phyloP scores from a whole-genome alignment of 768 basidiomycete species.

The Tremella fuciformis region DNA sequence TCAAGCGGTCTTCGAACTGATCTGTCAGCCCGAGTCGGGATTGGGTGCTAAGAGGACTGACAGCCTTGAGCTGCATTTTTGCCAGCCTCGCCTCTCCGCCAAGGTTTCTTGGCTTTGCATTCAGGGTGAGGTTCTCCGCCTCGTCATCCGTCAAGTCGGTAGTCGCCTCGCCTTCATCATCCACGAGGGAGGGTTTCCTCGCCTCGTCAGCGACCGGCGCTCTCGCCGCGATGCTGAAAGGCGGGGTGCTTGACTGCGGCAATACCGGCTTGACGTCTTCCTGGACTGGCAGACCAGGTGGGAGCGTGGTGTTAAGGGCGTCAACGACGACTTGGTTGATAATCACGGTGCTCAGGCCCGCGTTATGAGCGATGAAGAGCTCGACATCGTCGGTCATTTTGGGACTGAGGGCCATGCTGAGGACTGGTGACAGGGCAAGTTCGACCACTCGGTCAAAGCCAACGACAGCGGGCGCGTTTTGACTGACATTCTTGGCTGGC shows the following conservation, averaged over 20 bases:
- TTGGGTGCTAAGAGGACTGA: too few species aligned
- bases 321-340: slow-evolving; percentile 11
- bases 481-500: slow-evolving; percentile 22
- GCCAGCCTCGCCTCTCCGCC: not conserved
- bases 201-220: too few species aligned
- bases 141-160: not conserved
- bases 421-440: slow-evolving; percentile 29
- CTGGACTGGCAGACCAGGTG: too few species aligned
- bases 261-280: not conserved
- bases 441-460: slow-evolving; percentile 28
- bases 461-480: not conserved
- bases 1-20: slow-evolving; percentile 37
- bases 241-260: not conserved
- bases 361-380: slow-evolving; percentile 30
- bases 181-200: too few species aligned
- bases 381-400: slow-evolving; percentile 23
- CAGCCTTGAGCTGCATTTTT: not conserved
- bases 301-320: not conserved
- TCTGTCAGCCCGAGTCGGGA: not conserved
- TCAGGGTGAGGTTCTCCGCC: not conserved
- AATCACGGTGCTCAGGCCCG: slow-evolving; percentile 26
- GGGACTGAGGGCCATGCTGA: slow-evolving; percentile 14
- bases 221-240: too few species aligned
- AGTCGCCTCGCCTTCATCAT: not conserved
- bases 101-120: not conserved